Conservation (phyloP, 441 rosid genomes). For the Populus hybrid region DNA sequence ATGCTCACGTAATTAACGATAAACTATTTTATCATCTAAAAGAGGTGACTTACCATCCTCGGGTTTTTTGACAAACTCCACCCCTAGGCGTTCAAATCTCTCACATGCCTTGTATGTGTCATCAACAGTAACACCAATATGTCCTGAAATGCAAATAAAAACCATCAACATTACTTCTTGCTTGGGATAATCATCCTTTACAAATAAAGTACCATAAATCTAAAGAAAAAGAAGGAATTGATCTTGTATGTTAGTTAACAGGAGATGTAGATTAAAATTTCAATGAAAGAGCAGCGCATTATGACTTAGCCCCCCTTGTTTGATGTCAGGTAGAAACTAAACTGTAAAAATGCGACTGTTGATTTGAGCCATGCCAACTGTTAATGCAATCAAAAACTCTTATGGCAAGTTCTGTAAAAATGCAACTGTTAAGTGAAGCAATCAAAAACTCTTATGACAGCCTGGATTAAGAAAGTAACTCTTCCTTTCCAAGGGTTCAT, state of each 20-base stretch:
- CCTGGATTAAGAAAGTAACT: neutral
- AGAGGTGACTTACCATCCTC: constrained; percentile 50
- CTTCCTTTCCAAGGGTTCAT: neutral
- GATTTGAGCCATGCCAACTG: neutral
- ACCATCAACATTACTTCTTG: too few relatives aligned
- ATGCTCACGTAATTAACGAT: neutral
- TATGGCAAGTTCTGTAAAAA: too few relatives aligned
- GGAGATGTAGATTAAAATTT: neutral
- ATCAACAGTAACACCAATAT: constrained; percentile 85
- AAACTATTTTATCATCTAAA: neutral
- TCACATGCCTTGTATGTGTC: constrained; percentile 87
- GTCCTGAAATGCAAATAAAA: constrained; percentile 47
- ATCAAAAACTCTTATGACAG: neutral
- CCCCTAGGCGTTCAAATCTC: constrained; percentile 79
- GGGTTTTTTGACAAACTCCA: constrained; percentile 85
- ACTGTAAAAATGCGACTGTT: neutral
- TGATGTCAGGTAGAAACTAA: neutral
- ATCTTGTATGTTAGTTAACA: neutral
- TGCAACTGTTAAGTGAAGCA: neutral
- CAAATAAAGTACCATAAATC: neutral
- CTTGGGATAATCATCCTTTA: neutral
- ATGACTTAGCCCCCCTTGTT: neutral
- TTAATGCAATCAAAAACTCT: neutral
- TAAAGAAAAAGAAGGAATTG: neutral
- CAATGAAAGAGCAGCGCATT: neutral